A percentile compares a stretch with the other conserved stretches of the same genome.
Evolutionary conservation across 495 filamentous ascomycete genomes (phyloP).

Genomic region (Aspergillus carlsbadensis): DNA sequence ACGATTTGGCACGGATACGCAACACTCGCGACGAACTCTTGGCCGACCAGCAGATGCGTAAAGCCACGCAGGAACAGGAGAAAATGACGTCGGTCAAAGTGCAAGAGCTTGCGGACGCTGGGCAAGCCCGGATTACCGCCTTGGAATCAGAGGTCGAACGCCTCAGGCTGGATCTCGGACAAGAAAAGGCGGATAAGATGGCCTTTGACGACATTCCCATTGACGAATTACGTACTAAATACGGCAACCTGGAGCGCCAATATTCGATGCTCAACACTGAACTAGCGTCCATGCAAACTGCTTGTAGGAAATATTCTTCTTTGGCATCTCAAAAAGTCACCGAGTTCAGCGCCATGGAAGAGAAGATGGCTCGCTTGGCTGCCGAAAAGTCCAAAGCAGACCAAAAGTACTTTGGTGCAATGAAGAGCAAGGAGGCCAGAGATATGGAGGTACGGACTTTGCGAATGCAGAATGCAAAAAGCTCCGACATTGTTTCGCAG

Average conservation of each 20-base stretch:
- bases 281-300: slow-evolving; percentile 78
- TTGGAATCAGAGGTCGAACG: slow-evolving; percentile 80
- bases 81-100: slow-evolving; percentile 63
- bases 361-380: slow-evolving; percentile 67
- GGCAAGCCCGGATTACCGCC: slow-evolving; percentile 70
- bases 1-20: slow-evolving; percentile 81
- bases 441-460: slow-evolving; percentile 74
- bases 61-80: slow-evolving; percentile 74
- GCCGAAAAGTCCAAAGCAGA: slow-evolving; percentile 96
- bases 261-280: slow-evolving; percentile 83
- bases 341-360: slow-evolving; percentile 72
- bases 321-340: slow-evolving; percentile 83
- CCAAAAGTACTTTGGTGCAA: slow-evolving; percentile 93
- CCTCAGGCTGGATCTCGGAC: slow-evolving; percentile 53
- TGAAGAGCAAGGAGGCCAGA: slow-evolving; percentile 86
- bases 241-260: slow-evolving; percentile 69
- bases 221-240: slow-evolving; percentile 72
- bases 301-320: slow-evolving; percentile 80
- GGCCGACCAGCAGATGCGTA: slow-evolving; percentile 78
- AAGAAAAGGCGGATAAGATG: slow-evolving; percentile 40
- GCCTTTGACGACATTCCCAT: slow-evolving; percentile 45
- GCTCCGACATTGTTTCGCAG: slow-evolving; percentile 87
- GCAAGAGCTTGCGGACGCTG: slow-evolving; percentile 74
- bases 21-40: slow-evolving; percentile 77
- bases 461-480: slow-evolving; percentile 79